phyloP scores from a whole-genome alignment of 2,329 filamentous ascomycete species.

The Stenocarpella maydis region DNA sequence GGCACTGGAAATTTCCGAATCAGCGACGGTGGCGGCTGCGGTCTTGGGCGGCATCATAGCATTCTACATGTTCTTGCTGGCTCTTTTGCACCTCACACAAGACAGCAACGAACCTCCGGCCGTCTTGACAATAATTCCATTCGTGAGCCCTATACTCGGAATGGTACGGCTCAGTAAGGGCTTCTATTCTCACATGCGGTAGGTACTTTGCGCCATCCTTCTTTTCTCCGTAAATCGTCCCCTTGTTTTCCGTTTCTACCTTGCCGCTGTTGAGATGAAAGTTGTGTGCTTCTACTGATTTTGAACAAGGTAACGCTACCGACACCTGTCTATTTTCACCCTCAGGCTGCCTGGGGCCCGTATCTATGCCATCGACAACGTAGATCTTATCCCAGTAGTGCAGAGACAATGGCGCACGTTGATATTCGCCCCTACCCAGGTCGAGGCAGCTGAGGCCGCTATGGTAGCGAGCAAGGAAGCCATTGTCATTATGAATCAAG shows the following conservation, averaged over 20 bases:
- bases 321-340: constrained; percentile 13
- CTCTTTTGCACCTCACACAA: background rate
- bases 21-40: too few species aligned
- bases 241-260: too few species aligned
- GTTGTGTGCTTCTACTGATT: background rate
- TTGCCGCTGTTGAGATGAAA: too few species aligned
- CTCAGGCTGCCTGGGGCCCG: constrained; percentile 15
- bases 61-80: background rate
- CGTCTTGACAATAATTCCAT: background rate
- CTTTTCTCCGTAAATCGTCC: too few species aligned
- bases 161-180: background rate
- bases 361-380: constrained; percentile 14
- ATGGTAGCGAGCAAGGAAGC: constrained; percentile 35
- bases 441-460: constrained; percentile 21
- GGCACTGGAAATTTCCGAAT: too few species aligned
- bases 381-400: constrained; percentile 60
- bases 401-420: constrained; percentile 24
- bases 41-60: background rate
- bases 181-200: background rate
- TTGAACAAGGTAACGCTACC: background rate
- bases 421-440: constrained; percentile 7
- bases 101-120: background rate
- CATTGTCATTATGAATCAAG: constrained; percentile 28
- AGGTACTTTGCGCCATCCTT: background rate
- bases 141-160: background rate